Evolutionary conservation across 495 filamentous ascomycete species (phyloP).

Genomic region (Pyrenula massariospora): DNA sequence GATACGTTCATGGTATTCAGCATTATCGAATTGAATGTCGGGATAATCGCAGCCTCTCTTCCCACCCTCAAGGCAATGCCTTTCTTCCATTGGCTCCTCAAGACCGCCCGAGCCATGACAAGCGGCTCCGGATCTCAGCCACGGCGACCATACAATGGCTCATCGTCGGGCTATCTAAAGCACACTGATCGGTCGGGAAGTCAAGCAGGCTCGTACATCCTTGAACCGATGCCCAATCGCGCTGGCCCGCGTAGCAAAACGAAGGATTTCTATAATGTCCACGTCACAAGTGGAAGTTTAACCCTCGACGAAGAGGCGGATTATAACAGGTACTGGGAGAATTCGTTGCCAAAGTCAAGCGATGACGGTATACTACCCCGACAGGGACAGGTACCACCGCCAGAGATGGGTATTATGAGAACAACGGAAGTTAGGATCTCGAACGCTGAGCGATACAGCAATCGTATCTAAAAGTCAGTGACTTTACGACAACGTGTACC

Average conservation of each 20-base stretch:
- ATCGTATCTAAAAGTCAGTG: no score
- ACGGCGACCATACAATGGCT: conserved; percentile 6
- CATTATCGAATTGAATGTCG: conserved; percentile 24
- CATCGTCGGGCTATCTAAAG: conserved; percentile 6
- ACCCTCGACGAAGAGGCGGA: conserved; percentile 1
- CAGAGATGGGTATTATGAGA: conserved; percentile 6
- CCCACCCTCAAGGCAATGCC: conserved; percentile 24
- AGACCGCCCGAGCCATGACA: conserved; percentile 10
- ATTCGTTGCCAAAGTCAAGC: conserved; percentile 6
- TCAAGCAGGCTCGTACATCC: neutral
- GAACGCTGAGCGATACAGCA: neutral
- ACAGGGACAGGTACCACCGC: neutral
- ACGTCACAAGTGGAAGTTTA: conserved; percentile 1
- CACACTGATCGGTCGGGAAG: neutral
- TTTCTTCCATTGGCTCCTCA: conserved; percentile 20
- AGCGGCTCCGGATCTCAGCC: conserved; percentile 5
- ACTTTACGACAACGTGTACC: no score
- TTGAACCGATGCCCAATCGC: neutral
- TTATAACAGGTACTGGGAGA: neutral
- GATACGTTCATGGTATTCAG: neutral
- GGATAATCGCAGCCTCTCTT: conserved; percentile 30
- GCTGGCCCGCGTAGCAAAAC: neutral
- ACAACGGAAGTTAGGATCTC: conserved; percentile 14
- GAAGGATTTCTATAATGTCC: neutral
- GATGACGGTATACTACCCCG: conserved; percentile 13